phyloP scores from a whole-genome alignment of 345 rosid species.

The Iberis pinnata region DNA sequence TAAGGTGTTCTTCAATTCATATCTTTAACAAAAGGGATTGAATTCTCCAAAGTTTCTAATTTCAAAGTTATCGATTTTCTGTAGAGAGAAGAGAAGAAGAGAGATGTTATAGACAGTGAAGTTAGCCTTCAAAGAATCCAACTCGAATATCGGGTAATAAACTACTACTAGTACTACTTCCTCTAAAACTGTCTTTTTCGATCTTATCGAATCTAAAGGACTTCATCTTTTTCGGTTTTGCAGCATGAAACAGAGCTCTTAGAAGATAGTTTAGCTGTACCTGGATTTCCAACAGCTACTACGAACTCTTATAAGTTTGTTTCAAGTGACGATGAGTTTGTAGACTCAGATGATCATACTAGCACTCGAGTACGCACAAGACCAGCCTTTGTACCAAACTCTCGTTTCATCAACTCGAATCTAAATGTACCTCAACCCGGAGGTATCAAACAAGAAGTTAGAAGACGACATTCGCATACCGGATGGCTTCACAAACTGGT shows the following conservation, averaged over 20 bases:
- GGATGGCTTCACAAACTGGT: slow-evolving; percentile 94
- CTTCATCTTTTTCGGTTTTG: slow-evolving; percentile 12
- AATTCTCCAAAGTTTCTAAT: slow-evolving; percentile 8
- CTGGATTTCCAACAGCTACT: slow-evolving; percentile 51
- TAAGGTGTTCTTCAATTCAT: slow-evolving; percentile 45
- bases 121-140: slow-evolving; percentile 88
- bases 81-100: slow-evolving; percentile 96
- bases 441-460: slow-evolving; percentile 60
- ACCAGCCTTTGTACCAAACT: slow-evolving; percentile 40
- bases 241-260: slow-evolving; percentile 84
- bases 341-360: slow-evolving; percentile 82
- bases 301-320: slow-evolving; percentile 58
- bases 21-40: slow-evolving; percentile 17
- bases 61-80: slow-evolving; percentile 10
- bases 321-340: slow-evolving; percentile 77
- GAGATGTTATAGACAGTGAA: slow-evolving; percentile 78
- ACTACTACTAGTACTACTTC: slow-evolving; percentile 5
- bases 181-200: not conserved
- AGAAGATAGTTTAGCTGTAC: slow-evolving; percentile 65
- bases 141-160: slow-evolving; percentile 82
- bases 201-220: not conserved
- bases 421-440: slow-evolving; percentile 40
- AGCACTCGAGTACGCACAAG: slow-evolving; percentile 45
- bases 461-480: slow-evolving; percentile 48
- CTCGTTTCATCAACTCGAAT: slow-evolving; percentile 43